These are phyloP conservation scores for Botrytis medusae DNA, from an alignment of 2,329 filamentous ascomycete species.

Conservation along the genomic window DNA sequence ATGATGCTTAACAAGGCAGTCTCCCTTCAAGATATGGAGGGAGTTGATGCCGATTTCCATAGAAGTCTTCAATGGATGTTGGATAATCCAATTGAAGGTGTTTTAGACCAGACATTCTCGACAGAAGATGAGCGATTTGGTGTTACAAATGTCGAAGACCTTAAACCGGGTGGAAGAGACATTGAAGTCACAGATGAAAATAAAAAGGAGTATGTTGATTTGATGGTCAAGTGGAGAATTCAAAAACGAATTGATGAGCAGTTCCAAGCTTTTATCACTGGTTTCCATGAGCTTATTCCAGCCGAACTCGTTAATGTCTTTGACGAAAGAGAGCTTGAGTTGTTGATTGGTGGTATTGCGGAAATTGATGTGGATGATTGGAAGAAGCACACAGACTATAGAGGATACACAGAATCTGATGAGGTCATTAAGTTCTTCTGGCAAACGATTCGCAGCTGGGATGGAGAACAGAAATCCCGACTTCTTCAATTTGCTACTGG, in stretches of 20 bases:
- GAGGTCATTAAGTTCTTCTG: slow-evolving; percentile 99
- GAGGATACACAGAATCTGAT: slow-evolving; percentile 95
- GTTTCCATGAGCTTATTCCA: slow-evolving; percentile 96
- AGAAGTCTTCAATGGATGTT: slow-evolving; percentile 95
- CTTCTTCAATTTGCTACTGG: slow-evolving; percentile 96
- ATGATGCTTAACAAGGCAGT: slow-evolving; percentile 97
- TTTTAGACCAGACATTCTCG: slow-evolving; percentile 92
- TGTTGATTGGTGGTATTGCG: slow-evolving; percentile 98
- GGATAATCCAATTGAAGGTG: slow-evolving; percentile 95
- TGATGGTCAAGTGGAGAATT: slow-evolving; percentile 99
- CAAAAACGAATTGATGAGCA: slow-evolving; percentile 98
- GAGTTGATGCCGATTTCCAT: slow-evolving; percentile 97
- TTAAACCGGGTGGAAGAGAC: slow-evolving; percentile 85
- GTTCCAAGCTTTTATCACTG: slow-evolving; percentile 95
- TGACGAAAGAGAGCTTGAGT: slow-evolving; percentile 93
- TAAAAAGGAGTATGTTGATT: slow-evolving; percentile 97
- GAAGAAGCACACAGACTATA: slow-evolving; percentile 99
- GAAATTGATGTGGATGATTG: slow-evolving; percentile 99
- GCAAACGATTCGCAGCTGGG: slow-evolving; percentile 96
- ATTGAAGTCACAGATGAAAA: slow-evolving; percentile 98
- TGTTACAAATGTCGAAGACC: slow-evolving; percentile 88
- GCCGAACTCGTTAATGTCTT: slow-evolving; percentile 97
- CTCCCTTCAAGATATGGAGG: slow-evolving; percentile 92
- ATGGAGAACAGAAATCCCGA: slow-evolving; percentile 96
- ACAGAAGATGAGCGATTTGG: slow-evolving; percentile 98